Evolutionary conservation across 2,329 filamentous ascomycete species (phyloP).

Genomic region (Fusarium anthophilum): DNA sequence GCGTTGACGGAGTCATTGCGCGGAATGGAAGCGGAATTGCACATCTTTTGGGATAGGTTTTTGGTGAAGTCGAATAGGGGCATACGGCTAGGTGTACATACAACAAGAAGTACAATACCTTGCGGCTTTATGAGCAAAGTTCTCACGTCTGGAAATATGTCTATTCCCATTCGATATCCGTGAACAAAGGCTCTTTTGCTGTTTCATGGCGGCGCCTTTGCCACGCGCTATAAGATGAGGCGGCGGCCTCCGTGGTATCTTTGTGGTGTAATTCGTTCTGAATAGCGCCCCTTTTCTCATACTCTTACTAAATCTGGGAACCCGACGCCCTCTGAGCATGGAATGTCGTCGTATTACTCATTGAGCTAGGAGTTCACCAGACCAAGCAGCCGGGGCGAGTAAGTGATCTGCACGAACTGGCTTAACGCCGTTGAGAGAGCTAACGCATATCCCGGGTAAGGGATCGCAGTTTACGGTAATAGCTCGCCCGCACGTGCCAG

Average conservation of each 20-base stretch:
- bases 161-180: constrained; percentile 7
- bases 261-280: background rate
- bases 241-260: background rate
- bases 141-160: constrained; percentile 5
- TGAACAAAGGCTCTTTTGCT: background rate
- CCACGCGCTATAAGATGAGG: constrained; percentile 13
- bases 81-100: constrained; percentile 22
- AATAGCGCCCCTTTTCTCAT: background rate
- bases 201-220: background rate
- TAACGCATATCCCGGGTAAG: constrained; percentile 10
- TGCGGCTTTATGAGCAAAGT: background rate
- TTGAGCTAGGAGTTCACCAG: background rate
- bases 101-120: constrained; percentile 3
- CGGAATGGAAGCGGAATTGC: constrained; percentile 22
- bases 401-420: constrained; percentile 9
- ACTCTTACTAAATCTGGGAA: constrained; percentile 25
- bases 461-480: constrained; percentile 1
- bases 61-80: constrained; percentile 1
- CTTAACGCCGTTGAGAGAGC: constrained; percentile 17
- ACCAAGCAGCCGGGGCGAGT: background rate
- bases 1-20: constrained; percentile 40
- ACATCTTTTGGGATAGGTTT: constrained; percentile 19
- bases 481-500: background rate
- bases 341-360: constrained; percentile 25
- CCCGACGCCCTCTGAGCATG: background rate